These are phyloP conservation scores for Hypoxylon subgilvum DNA, from an alignment of 495 filamentous ascomycete species.

Conservation along the genomic window DNA sequence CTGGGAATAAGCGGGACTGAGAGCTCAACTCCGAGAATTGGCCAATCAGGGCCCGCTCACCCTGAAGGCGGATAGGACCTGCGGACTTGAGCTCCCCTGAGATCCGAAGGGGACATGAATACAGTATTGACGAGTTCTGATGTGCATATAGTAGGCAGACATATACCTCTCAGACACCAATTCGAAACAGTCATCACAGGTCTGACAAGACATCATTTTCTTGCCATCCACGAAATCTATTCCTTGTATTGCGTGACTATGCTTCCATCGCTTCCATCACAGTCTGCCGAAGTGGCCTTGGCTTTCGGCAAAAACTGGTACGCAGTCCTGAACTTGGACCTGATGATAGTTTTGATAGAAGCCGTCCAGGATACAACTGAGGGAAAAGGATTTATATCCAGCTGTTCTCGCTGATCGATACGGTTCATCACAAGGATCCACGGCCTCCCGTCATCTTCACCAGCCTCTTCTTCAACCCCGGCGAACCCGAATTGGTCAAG, in stretches of 20 bases:
- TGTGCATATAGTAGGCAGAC: too few relatives aligned
- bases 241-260: too few relatives aligned
- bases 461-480: conserved; percentile 45
- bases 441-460: conserved; percentile 51
- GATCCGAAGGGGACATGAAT: conserved; percentile 1
- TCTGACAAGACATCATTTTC: too few relatives aligned
- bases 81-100: conserved; percentile 10
- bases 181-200: too few relatives aligned
- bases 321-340: conserved; percentile 55
- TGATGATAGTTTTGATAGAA: conserved; percentile 49
- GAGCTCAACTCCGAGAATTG: not conserved
- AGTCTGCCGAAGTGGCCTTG: not conserved
- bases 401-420: conserved; percentile 44
- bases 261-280: not conserved
- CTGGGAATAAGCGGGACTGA: conserved; percentile 8
- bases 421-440: conserved; percentile 44
- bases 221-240: not conserved
- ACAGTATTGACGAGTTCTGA: too few relatives aligned
- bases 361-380: conserved; percentile 40
- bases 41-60: not conserved
- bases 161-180: too few relatives aligned
- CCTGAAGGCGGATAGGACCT: not conserved
- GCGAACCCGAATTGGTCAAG: conserved; percentile 43
- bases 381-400: conserved; percentile 41
- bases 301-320: conserved; percentile 48